phyloP scores from a whole-genome alignment of 2,329 filamentous ascomycete genomes.

The Hortaea werneckii region DNA sequence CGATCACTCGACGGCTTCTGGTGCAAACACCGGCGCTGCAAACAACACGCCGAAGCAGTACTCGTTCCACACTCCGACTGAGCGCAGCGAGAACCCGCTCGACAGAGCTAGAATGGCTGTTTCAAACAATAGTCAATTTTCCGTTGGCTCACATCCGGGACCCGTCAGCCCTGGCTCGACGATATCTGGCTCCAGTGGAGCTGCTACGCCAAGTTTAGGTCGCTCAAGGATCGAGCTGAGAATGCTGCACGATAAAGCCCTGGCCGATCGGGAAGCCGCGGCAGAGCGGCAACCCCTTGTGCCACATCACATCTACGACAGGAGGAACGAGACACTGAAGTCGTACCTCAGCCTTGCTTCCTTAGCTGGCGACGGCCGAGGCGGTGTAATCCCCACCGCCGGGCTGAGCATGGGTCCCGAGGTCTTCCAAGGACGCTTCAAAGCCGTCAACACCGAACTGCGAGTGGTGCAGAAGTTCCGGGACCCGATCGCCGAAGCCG shows the following conservation, averaged over 20 bases:
- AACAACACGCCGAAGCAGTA: constrained; percentile 19
- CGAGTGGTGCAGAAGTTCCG: constrained; percentile 25
- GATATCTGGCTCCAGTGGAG: constrained; percentile 19
- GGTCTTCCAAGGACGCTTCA: constrained; percentile 26
- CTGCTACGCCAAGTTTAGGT: constrained; percentile 20
- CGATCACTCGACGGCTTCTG: constrained; percentile 14
- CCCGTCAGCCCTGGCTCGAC: constrained; percentile 21
- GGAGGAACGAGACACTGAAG: constrained; percentile 24
- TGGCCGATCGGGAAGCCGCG: constrained; percentile 21
- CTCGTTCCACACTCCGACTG: constrained; percentile 19
- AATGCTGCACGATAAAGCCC: constrained; percentile 24
- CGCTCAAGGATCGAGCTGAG: constrained; percentile 22
- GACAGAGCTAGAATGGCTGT: constrained; percentile 1
- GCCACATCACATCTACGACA: constrained; percentile 23
- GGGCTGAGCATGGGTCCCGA: constrained; percentile 19
- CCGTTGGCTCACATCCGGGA: constrained; percentile 8
- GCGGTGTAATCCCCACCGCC: background rate
- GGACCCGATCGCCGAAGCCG: constrained; percentile 22
- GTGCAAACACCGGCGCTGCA: constrained; percentile 15
- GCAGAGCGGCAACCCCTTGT: constrained; percentile 19
- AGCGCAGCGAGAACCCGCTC: constrained; percentile 6
- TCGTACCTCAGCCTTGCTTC: constrained; percentile 17
- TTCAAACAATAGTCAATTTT: background rate
- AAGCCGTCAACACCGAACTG: constrained; percentile 24
- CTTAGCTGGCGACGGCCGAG: background rate